phyloP scores from a whole-genome alignment of 1,139 yeast species.

The Tardiomyces blankii region DNA sequence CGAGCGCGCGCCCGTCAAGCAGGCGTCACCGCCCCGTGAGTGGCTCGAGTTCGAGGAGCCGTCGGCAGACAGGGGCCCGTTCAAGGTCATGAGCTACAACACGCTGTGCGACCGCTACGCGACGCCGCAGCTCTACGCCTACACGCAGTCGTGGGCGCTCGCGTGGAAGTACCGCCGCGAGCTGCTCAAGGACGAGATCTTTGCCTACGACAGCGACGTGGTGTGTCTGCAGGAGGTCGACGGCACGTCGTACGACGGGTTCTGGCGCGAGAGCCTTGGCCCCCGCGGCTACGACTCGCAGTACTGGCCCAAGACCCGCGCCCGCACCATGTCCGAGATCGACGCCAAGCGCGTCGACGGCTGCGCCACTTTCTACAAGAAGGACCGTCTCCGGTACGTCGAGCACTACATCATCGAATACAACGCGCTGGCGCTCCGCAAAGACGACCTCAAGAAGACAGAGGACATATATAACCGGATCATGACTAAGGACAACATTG shows the following conservation, averaged over 20 bases:
- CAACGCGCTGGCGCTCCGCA: slow-evolving; percentile 77
- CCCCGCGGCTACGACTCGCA: slow-evolving; percentile 70
- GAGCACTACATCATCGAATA: slow-evolving; percentile 75
- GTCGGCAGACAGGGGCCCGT: slow-evolving; percentile 23
- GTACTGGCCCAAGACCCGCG: slow-evolving; percentile 82
- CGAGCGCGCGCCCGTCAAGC: slow-evolving; percentile 64
- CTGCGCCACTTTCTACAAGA: slow-evolving; percentile 82
- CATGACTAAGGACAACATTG: slow-evolving; percentile 92
- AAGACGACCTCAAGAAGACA: slow-evolving; percentile 82
- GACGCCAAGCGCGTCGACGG: slow-evolving; percentile 94
- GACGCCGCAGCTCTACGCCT: slow-evolving; percentile 81
- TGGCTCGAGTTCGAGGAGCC: slow-evolving; percentile 63
- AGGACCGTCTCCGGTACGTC: slow-evolving; percentile 54
- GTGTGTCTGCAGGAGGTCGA: slow-evolving; percentile 95
- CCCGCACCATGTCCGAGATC: slow-evolving; percentile 72
- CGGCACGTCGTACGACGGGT: slow-evolving; percentile 72
- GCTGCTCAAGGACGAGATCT: slow-evolving; percentile 59
- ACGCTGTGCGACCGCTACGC: slow-evolving; percentile 95
- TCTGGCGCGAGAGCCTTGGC: slow-evolving; percentile 68
- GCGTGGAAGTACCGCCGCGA: slow-evolving; percentile 89
- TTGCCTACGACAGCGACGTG: slow-evolving; percentile 57
- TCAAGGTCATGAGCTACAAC: slow-evolving; percentile 79
- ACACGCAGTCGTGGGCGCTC: slow-evolving; percentile 96
- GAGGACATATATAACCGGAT: slow-evolving; percentile 93
- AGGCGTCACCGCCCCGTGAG: slow-evolving; percentile 61